Conservation (phyloP, 768 basidiomycete species). For the Podaxis sp. region DNA sequence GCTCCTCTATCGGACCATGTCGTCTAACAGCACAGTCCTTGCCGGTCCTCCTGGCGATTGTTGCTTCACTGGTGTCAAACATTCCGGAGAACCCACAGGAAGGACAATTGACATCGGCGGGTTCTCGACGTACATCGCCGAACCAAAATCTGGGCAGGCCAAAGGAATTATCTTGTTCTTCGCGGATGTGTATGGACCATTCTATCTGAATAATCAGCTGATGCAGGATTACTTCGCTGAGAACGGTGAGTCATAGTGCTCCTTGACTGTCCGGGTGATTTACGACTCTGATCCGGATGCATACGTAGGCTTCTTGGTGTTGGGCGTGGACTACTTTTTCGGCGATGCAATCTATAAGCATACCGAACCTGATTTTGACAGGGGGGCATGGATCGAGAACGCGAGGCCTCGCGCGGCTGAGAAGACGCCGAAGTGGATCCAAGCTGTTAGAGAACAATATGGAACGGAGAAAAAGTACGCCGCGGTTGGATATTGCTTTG, state of each 20-base stretch:
- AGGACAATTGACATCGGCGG: slow-evolving; percentile 38
- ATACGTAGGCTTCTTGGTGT: slow-evolving; percentile 50
- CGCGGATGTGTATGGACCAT: slow-evolving; percentile 59
- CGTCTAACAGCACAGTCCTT: slow-evolving; percentile 27
- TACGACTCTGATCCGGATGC: neutral
- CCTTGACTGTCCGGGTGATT: neutral
- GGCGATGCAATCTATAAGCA: slow-evolving; percentile 51
- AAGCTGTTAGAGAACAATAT: slow-evolving; percentile 46
- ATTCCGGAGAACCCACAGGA: slow-evolving; percentile 49
- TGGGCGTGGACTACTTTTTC: slow-evolving; percentile 65
- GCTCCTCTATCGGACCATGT: neutral
- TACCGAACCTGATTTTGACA: slow-evolving; percentile 37
- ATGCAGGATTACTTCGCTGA: slow-evolving; percentile 66
- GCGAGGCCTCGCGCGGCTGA: slow-evolving; percentile 34
- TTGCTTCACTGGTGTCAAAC: slow-evolving; percentile 53
- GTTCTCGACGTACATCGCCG: slow-evolving; percentile 54
- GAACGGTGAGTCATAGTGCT: slow-evolving; percentile 39
- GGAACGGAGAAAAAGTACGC: slow-evolving; percentile 41
- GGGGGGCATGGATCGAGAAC: slow-evolving; percentile 41
- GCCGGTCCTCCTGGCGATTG: slow-evolving; percentile 48
- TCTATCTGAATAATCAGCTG: slow-evolving; percentile 57
- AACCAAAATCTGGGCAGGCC: slow-evolving; percentile 42
- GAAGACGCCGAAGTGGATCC: slow-evolving; percentile 49
- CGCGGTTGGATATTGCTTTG: slow-evolving; percentile 59
- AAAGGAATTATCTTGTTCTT: slow-evolving; percentile 57